Conservation (phyloP, 257 asterid genomes). For the Fraxinus quadrangulata region DNA sequence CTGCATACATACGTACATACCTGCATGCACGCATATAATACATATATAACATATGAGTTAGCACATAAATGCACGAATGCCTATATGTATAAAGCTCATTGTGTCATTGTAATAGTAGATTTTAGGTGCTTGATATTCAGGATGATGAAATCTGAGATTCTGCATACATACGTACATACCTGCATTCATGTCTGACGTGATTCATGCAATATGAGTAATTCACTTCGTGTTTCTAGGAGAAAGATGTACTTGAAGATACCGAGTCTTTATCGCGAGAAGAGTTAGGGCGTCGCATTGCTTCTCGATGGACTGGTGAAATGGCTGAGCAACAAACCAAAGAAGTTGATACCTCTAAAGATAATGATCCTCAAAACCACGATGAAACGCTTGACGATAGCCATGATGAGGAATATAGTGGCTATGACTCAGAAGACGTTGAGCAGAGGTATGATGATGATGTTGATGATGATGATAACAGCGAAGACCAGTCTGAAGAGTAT, state of each 20-base stretch:
- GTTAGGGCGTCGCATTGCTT: conserved; percentile 87
- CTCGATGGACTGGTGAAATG: conserved; percentile 93
- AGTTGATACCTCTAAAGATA: conserved; percentile 40
- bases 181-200: conserved; percentile 9
- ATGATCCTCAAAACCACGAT: conserved; percentile 48
- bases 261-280: conserved; percentile 89
- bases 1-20: neutral
- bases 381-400: conserved; percentile 44
- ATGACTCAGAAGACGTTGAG: conserved; percentile 72
- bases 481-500: conserved; percentile 59
- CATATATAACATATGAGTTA: neutral
- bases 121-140: neutral
- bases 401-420: conserved; percentile 64
- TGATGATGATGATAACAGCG: conserved; percentile 37
- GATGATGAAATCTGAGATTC: conserved; percentile 14
- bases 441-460: conserved; percentile 55
- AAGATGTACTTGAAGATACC: conserved; percentile 43
- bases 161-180: neutral
- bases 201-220: conserved; percentile 15
- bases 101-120: neutral
- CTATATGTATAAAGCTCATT: neutral
- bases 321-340: conserved; percentile 52
- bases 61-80: neutral
- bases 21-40: neutral
- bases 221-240: conserved; percentile 51